Conservation (phyloP, 768 basidiomycete species). For the Termitomyces sp. region DNA sequence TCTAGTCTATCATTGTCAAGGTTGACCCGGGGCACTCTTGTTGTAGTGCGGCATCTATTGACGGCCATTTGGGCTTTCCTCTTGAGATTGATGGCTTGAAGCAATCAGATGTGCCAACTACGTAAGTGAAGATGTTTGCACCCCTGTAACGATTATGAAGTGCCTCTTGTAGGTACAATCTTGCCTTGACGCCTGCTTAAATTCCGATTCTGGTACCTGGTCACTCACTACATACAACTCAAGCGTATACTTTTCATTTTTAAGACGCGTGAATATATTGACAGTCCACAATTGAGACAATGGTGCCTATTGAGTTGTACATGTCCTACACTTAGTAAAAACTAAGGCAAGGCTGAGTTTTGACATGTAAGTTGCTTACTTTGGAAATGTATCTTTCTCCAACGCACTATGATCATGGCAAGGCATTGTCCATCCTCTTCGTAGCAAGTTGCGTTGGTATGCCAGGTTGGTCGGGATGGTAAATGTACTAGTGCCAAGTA, state of each 20-base stretch:
- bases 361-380: not conserved
- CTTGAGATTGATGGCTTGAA: constrained; percentile 27
- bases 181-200: not conserved
- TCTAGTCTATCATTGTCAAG: constrained; percentile 11
- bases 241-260: not conserved
- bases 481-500: too few relatives aligned
- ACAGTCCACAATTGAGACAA: not conserved
- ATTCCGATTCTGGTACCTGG: not conserved
- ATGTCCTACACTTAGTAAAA: too few relatives aligned
- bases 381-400: too few relatives aligned
- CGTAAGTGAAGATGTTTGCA: constrained; percentile 18
- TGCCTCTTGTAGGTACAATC: not conserved
- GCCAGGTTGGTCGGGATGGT: too few relatives aligned
- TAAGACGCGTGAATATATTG: not conserved
- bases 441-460: too few relatives aligned
- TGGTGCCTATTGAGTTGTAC: not conserved
- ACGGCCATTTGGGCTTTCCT: constrained; percentile 28
- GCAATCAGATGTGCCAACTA: constrained; percentile 28
- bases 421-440: not conserved
- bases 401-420: too few relatives aligned
- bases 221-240: not conserved
- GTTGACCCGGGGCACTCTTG: not conserved
- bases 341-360: not conserved
- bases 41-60: constrained; percentile 24
- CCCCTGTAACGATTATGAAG: not conserved